Base-by-base conservation (phyloP, 2,329 filamentous ascomycete species). In the Hypomyces rosellus region DNA sequence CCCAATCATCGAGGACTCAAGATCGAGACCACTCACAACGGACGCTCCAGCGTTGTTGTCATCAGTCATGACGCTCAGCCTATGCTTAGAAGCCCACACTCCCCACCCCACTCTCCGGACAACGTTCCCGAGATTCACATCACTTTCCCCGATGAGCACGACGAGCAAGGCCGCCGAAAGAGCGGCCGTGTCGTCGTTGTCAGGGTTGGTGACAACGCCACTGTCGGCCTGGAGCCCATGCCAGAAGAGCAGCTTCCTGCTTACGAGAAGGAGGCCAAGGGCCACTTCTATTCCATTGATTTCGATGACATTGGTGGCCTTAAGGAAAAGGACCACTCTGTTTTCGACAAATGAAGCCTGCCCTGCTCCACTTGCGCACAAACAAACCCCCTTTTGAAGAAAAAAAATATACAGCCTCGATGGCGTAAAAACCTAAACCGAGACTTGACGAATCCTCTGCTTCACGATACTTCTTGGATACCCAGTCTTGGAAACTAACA, bases 61-160 rank as follows among this genome's bases (percentile, higher is more conserved):
- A 87, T 89, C 66, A 82, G 87, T 61, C 85, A 89, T 68, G 89
- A 93, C 70, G 82, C 85, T 55, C 72, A 77, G 65, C 82, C 82
- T 57, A 84, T 95, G 71, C 82, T 92, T 58, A 78, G 84, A 57
- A 88, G 88, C 69, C 86, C 88, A 33, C 76, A 79, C 53, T 86
- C 83, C 55, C 85, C 89, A 14, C 88, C 91, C 18, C 75, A 86
- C 61, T 88, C 86, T 42, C 85, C 87, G n/a, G 88, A 82, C 69
- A 86, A 87, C 58, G 80, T 97, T 25, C 93, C 93, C 16, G 88
- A 97, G 73, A 99, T 99, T 63, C 89, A 91, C 70, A 96, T 99
- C 69, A 97, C 93, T 34, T 97, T 99, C 75, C 93, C 93, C 14
- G 89, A 95, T 61, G 93, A 97, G 75, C 85, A 95, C 60, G 91